These are phyloP conservation scores for Agapanthus africanus DNA, from an alignment of 106 monocot genomes.

Conservation along the genomic window DNA sequence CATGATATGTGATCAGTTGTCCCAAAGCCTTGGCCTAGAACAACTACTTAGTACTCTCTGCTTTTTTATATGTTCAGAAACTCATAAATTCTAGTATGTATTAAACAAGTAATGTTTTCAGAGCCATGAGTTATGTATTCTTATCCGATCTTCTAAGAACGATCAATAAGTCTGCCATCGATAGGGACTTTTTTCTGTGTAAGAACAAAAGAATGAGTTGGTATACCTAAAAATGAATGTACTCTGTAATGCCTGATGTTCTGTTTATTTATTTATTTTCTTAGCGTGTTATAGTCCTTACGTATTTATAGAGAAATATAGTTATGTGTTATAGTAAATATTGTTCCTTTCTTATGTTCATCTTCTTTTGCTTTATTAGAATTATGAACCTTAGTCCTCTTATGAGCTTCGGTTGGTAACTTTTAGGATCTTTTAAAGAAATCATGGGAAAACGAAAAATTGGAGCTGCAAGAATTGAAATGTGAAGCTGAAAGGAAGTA, in stretches of 20 bases:
- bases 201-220: not conserved
- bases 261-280: too few species aligned
- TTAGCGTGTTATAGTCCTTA: not conserved
- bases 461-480: conserved; percentile 34
- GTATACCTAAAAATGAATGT: too few species aligned
- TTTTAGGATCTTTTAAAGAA: conserved; percentile 51
- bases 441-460: conserved; percentile 58
- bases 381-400: not conserved
- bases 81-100: not conserved
- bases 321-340: not conserved
- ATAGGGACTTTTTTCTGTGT: not conserved
- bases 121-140: not conserved
- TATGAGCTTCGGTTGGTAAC: conserved; percentile 6
- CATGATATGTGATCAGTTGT: too few species aligned
- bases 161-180: not conserved
- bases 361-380: not conserved
- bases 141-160: not conserved
- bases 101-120: not conserved
- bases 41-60: not conserved
- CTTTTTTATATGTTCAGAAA: not conserved
- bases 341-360: too few species aligned
- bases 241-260: too few species aligned
- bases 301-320: not conserved
- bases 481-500: conserved; percentile 60
- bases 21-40: too few species aligned